Evolutionary conservation across 2,329 filamentous ascomycete species (phyloP).

Genomic region (Aulographum hederae): DNA sequence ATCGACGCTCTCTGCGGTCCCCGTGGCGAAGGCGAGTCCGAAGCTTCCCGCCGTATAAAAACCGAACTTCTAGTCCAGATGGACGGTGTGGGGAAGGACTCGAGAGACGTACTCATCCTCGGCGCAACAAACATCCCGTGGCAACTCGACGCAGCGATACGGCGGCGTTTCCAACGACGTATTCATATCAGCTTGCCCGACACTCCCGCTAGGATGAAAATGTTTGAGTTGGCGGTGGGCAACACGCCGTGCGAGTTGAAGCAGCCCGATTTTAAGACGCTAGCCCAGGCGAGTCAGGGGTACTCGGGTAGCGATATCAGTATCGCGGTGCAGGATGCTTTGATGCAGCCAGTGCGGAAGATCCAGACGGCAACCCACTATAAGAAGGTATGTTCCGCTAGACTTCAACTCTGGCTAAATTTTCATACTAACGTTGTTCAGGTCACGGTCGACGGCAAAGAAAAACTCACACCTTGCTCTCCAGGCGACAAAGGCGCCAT

Average conservation of each 20-base stretch:
- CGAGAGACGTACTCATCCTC: conserved; percentile 79
- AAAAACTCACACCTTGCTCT: conserved; percentile 75
- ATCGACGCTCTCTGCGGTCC: conserved; percentile 93
- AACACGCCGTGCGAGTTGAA: conserved; percentile 75
- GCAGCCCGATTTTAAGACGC: conserved; percentile 55
- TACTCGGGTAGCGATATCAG: conserved; percentile 93
- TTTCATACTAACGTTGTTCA: conserved; percentile 17
- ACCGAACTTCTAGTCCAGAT: conserved; percentile 97
- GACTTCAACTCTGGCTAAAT: too few relatives aligned
- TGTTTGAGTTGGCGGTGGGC: conserved; percentile 94
- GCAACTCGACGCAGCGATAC: conserved; percentile 92
- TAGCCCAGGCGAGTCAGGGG: conserved; percentile 72
- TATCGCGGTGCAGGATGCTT: conserved; percentile 85
- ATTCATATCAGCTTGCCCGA: conserved; percentile 94
- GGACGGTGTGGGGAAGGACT: conserved; percentile 96
- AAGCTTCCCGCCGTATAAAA: conserved; percentile 94
- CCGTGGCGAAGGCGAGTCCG: conserved; percentile 84
- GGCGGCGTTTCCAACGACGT: conserved; percentile 84
- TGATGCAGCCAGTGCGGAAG: conserved; percentile 95
- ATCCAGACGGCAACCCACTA: conserved; percentile 97
- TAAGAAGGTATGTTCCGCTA: conserved; percentile 48
- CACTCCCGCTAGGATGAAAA: conserved; percentile 65
- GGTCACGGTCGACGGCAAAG: conserved; percentile 49
- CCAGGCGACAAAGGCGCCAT: conserved; percentile 71
- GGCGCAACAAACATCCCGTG: conserved; percentile 97